These are phyloP conservation scores for Prinsepia uniflora DNA, from an alignment of 306 rosid species.

Conservation along the genomic window DNA sequence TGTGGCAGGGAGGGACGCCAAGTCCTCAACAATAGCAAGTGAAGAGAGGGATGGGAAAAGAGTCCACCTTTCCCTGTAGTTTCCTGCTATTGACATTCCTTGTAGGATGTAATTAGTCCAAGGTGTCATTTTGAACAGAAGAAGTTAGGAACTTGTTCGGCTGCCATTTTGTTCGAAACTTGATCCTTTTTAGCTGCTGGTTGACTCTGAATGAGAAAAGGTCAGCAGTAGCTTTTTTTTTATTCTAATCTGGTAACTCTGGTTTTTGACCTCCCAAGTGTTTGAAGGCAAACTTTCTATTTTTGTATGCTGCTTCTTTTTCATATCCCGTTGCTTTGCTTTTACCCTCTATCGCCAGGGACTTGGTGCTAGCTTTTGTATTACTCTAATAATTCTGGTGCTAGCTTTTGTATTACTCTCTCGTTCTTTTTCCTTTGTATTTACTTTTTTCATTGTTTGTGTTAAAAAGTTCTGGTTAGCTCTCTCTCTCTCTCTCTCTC, in stretches of 20 bases:
- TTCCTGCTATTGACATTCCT: neutral
- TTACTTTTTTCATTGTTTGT: too few species aligned
- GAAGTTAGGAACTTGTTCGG: neutral
- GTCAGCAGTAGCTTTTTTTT: neutral
- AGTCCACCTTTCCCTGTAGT: slow-evolving; percentile 48
- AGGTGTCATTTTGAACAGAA: neutral
- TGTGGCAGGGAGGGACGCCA: slow-evolving; percentile 36
- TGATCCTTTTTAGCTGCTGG: too few species aligned
- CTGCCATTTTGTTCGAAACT: neutral
- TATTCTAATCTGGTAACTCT: neutral
- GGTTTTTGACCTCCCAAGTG: neutral
- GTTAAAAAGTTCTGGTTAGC: too few species aligned
- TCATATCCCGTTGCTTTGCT: neutral
- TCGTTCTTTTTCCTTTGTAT: slow-evolving; percentile 20
- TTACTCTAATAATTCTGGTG: neutral
- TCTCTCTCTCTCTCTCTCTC: too few species aligned
- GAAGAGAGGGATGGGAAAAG: slow-evolving; percentile 48
- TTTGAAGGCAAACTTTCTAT: neutral
- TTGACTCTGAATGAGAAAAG: neutral
- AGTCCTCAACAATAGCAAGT: slow-evolving; percentile 14
- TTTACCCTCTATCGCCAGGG: neutral
- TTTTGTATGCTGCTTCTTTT: neutral
- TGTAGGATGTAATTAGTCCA: neutral
- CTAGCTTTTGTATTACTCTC: neutral
- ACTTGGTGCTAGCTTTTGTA: neutral